Evolutionary conservation across 73 alveolate genomes (phyloP).

Genomic region (Tetrahymena thermophila): DNA sequence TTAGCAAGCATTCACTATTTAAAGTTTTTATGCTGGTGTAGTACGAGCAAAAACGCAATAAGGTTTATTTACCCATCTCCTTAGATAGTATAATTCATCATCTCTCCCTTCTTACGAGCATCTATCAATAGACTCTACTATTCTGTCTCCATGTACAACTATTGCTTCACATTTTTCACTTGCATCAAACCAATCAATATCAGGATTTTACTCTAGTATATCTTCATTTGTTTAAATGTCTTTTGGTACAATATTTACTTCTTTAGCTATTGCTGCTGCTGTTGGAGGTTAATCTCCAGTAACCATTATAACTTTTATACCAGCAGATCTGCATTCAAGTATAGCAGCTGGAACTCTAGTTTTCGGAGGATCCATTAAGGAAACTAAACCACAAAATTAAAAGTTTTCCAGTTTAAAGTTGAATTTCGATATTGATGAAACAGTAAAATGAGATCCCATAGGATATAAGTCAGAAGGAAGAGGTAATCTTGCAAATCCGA

Average conservation of each 20-base stretch:
- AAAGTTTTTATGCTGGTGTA: slow-evolving; percentile 81
- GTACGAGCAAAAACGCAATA: slow-evolving; percentile 88
- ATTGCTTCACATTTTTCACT: slow-evolving; percentile 52
- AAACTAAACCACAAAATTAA: slow-evolving; percentile 82
- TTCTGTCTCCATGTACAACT: slow-evolving; percentile 75
- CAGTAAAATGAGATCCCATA: slow-evolving; percentile 47
- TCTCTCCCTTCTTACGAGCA: slow-evolving; percentile 47
- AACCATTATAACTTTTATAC: slow-evolving; percentile 95
- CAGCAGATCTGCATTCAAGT: slow-evolving; percentile 77
- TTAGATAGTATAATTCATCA: slow-evolving; percentile 49
- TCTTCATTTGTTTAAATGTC: slow-evolving; percentile 47
- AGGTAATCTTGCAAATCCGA: slow-evolving; percentile 61
- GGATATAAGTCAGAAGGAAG: slow-evolving; percentile 47
- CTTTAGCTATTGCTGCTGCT: slow-evolving; percentile 85
- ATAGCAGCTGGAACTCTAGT: slow-evolving; percentile 67
- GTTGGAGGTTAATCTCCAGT: slow-evolving; percentile 93
- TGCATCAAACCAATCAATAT: slow-evolving; percentile 60
- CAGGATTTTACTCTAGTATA: slow-evolving; percentile 43
- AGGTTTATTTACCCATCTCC: slow-evolving; percentile 79
- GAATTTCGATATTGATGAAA: slow-evolving; percentile 48
- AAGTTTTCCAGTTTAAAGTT: slow-evolving; percentile 62
- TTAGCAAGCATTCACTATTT: slow-evolving; percentile 88
- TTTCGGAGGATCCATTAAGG: slow-evolving; percentile 96
- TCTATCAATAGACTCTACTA: slow-evolving; percentile 43
- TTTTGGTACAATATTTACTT: slow-evolving; percentile 63